Conservation (phyloP, 1,284 basidiomycete species). For the Ustilago xerochloae region DNA sequence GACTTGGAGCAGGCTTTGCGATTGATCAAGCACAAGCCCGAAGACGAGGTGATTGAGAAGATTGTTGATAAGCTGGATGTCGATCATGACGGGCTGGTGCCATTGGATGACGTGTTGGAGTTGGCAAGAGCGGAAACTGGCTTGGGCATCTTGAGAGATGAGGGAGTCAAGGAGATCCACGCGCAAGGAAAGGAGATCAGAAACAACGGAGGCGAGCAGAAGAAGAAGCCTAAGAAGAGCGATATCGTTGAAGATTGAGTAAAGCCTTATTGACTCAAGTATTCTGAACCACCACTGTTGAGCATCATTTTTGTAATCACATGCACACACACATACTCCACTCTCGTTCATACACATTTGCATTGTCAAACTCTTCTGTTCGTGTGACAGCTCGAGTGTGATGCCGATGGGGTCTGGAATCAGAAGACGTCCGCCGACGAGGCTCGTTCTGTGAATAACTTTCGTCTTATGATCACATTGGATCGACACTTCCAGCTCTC, state of each 20-base stretch:
- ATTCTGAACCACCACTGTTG: neutral
- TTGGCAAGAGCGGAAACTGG: slow-evolving; percentile 68
- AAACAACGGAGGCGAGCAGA: slow-evolving; percentile 36
- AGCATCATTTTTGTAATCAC: neutral
- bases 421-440: no score
- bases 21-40: slow-evolving; percentile 90
- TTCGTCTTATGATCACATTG: no score
- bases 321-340: slow-evolving; percentile 5
- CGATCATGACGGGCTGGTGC: slow-evolving; percentile 92
- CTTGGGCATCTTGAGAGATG: slow-evolving; percentile 64
- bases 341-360: neutral
- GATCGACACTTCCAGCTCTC: neutral
- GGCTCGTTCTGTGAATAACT: no score
- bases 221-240: slow-evolving; percentile 61
- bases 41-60: slow-evolving; percentile 87
- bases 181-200: slow-evolving; percentile 52
- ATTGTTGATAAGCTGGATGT: slow-evolving; percentile 94
- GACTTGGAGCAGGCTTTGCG: slow-evolving; percentile 90
- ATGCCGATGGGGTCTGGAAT: no score
- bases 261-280: neutral
- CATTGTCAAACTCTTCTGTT: neutral
- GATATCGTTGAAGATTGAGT: slow-evolving; percentile 54
- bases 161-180: slow-evolving; percentile 57
- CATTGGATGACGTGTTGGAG: slow-evolving; percentile 68
- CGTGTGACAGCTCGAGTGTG: neutral